A percentile compares a stretch with the other conserved stretches of the same genome.
phyloP scores from a whole-genome alignment of 441 rosid species.

The Capsella rubella region DNA sequence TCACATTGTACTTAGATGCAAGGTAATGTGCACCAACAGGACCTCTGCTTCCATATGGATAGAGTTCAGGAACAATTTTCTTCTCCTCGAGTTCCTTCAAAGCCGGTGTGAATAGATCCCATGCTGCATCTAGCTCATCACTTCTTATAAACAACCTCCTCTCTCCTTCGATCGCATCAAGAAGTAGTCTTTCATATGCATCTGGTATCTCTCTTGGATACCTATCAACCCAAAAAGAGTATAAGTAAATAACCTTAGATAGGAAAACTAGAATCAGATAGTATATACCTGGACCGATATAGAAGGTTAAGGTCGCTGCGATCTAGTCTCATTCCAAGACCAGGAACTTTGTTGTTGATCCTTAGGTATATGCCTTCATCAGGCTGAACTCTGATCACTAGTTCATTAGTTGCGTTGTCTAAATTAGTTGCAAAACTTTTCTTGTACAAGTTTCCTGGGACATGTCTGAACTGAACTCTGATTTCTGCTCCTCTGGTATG shows the following conservation, averaged over 20 bases:
- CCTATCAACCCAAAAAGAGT: constrained; percentile 46
- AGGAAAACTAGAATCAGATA: constrained; percentile 7
- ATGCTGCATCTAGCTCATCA: constrained; percentile 95
- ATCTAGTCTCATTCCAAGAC: constrained; percentile 93
- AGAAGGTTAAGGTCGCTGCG: constrained; percentile 88
- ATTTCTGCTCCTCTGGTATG: constrained; percentile 87
- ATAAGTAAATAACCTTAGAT: not conserved
- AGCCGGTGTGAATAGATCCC: constrained; percentile 84
- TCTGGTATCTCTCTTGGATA: constrained; percentile 83
- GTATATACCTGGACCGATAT: constrained; percentile 65
- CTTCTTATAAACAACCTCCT: constrained; percentile 86
- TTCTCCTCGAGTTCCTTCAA: constrained; percentile 73
- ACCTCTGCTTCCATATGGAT: constrained; percentile 92
- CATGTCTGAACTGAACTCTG: constrained; percentile 94
- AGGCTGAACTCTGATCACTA: constrained; percentile 93
- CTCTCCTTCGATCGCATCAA: constrained; percentile 92
- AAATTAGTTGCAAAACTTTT: constrained; percentile 68
- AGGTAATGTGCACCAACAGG: constrained; percentile 93
- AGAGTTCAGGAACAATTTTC: constrained; percentile 82
- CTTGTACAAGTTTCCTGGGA: constrained; percentile 87
- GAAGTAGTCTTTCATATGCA: constrained; percentile 91
- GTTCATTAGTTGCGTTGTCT: constrained; percentile 87
- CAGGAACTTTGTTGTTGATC: constrained; percentile 96
- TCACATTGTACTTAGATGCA: constrained; percentile 86
- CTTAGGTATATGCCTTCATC: constrained; percentile 93